Base-by-base conservation (phyloP, 129 eudicot genomes). In the Tagetes patula region DNA sequence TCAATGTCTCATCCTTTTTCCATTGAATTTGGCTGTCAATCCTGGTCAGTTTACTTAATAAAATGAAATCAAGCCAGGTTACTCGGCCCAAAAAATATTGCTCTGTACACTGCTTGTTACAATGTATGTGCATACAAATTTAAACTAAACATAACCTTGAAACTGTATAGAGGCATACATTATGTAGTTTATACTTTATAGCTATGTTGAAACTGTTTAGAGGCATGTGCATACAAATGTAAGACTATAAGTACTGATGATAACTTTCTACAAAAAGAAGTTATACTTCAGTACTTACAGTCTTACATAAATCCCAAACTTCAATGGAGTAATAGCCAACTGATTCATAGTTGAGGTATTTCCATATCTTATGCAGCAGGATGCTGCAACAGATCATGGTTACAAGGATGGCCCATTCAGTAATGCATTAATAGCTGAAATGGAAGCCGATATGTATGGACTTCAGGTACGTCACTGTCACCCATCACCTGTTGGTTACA, bases 381-480 rank as follows among this genome's bases (percentile, higher is more conserved):
- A 83, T 81, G 84, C 58, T 14, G 77, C 54, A 74, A 61, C 86
- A 55, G 76, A 75, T 62, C 79, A 72, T 41, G 70, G 80, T 65
- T 55, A 75, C 36, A 84, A 86, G 50, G 82, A 84, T 85, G 86
- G 66, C 31, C 56, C 73, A 32, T 78, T 84, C 48, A 85, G 70
- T 83, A 89, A 85, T 85, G 91, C 96, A 73, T 69, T 85, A 77
- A 88, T 88, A 76, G 96, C 96, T 81, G 97, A 91, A 85, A 79
- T 82, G 83, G 97, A 91, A 85, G 97, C 97, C 53, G 89, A 75
- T 68, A 79, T 79, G 42, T 84, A 86, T 71, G 96, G 93, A 64
- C 83, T 91, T 77, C 97, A 91, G 96, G 93, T 91, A 67, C 14
- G 20, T 27, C 61, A 62, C 54, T 59, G 6, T 42, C 40, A 42